Evolutionary conservation across 2,329 filamentous ascomycete genomes (phyloP).

Genomic region (Zymoseptoria pseudotritici): DNA sequence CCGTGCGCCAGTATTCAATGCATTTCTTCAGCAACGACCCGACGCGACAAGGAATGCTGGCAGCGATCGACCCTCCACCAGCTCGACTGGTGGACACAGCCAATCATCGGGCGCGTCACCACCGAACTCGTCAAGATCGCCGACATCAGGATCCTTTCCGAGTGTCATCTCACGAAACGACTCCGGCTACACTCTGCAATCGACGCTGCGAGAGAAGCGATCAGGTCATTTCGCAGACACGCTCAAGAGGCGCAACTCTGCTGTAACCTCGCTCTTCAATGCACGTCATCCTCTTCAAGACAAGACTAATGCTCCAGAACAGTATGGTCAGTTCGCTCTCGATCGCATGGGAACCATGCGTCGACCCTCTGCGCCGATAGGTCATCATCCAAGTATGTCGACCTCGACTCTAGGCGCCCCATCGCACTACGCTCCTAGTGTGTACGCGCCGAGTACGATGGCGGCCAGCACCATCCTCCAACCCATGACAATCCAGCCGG

Average conservation of each 20-base stretch:
- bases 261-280: slow-evolving; percentile 39
- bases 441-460: slow-evolving; percentile 78
- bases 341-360: slow-evolving; percentile 62
- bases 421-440: slow-evolving; percentile 65
- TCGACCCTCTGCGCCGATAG: slow-evolving; percentile 54
- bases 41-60: slow-evolving; percentile 48
- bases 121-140: slow-evolving; percentile 58
- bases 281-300: slow-evolving; percentile 20
- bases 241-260: slow-evolving; percentile 78
- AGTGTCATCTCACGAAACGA: slow-evolving; percentile 84
- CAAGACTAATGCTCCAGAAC: slow-evolving; percentile 27
- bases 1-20: slow-evolving; percentile 75
- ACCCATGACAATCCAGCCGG: slow-evolving; percentile 70
- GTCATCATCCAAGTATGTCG: slow-evolving; percentile 50
- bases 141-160: slow-evolving; percentile 70
- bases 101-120: slow-evolving; percentile 40
- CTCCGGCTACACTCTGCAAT: slow-evolving; percentile 79
- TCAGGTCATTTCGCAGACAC: slow-evolving; percentile 70
- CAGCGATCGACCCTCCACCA: slow-evolving; percentile 70
- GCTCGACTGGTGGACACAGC: slow-evolving; percentile 40
- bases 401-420: slow-evolving; percentile 52
- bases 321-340: slow-evolving; percentile 54
- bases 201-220: slow-evolving; percentile 84
- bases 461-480: slow-evolving; percentile 84
- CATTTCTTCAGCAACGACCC: slow-evolving; percentile 69